These are phyloP conservation scores for Musa schizocarpa DNA, from an alignment of 176 grass and related monocot genomes.

Conservation along the genomic window DNA sequence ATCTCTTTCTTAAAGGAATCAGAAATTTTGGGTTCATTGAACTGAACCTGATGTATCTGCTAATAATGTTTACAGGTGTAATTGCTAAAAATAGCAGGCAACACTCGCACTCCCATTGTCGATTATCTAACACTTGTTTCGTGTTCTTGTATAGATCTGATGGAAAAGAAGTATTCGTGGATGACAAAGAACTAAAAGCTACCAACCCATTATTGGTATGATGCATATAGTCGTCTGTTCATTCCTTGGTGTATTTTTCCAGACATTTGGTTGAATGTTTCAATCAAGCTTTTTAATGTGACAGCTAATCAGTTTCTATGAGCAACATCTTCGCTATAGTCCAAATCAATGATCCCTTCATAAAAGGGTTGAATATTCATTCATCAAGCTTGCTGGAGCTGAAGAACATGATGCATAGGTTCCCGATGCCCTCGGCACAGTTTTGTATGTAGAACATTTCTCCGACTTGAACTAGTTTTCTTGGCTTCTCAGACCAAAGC, in stretches of 20 bases:
- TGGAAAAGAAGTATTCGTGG: conserved; percentile 54
- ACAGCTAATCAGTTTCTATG: conserved; percentile 93
- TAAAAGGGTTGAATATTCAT: background rate
- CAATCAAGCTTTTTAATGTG: conserved; percentile 24
- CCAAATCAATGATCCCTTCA: conserved; percentile 40
- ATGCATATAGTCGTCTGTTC: background rate
- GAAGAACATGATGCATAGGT: background rate
- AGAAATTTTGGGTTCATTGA: too few species aligned
- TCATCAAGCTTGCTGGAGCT: background rate
- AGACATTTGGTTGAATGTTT: conserved; percentile 6
- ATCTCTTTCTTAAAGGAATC: too few species aligned
- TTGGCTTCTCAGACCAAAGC: background rate
- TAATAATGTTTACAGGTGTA: too few species aligned
- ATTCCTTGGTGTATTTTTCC: background rate
- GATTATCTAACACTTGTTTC: background rate
- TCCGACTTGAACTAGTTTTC: background rate
- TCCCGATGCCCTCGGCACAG: background rate
- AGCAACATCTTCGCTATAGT: conserved; percentile 72
- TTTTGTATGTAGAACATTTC: background rate
- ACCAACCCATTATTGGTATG: conserved; percentile 79
- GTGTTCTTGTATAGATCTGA: conserved; percentile 44
- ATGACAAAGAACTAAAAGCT: conserved; percentile 72
- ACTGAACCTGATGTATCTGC: too few species aligned
- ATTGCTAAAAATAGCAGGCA: too few species aligned
- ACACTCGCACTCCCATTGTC: background rate